Evolutionary conservation across 2,329 filamentous ascomycete species (phyloP).

Genomic region (Xylaria sp.): DNA sequence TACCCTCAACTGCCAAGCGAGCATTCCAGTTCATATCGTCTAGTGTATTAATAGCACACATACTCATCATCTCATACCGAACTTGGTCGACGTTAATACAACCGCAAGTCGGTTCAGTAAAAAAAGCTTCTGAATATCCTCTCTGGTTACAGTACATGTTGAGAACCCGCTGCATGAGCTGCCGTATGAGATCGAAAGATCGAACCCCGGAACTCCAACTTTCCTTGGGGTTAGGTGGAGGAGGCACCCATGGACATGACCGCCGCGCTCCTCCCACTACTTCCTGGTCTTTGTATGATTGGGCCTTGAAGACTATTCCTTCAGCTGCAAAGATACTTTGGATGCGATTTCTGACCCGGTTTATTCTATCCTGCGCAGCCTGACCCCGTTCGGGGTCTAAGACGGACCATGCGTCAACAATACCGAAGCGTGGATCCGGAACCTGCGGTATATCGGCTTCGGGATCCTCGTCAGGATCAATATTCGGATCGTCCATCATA

Average conservation of each 20-base stretch:
- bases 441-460: conserved; percentile 2
- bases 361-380: neutral
- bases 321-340: neutral
- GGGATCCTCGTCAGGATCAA: neutral
- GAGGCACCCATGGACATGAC: conserved; percentile 25
- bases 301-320: conserved; percentile 1
- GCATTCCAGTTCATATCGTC: conserved; percentile 26
- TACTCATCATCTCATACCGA: conserved; percentile 27
- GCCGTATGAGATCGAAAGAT: conserved; percentile 23
- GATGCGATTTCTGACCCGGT: conserved; percentile 2
- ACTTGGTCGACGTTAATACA: conserved; percentile 25
- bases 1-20: conserved; percentile 22
- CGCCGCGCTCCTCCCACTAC: neutral
- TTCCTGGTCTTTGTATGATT: neutral
- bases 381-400: conserved; percentile 19
- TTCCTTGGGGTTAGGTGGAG: conserved; percentile 7
- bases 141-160: conserved; percentile 10
- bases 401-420: conserved; percentile 21
- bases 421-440: neutral
- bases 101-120: conserved; percentile 5
- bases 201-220: conserved; percentile 25
- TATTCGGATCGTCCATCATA: conserved; percentile 4
- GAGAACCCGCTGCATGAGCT: conserved; percentile 19
- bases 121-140: neutral
- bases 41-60: conserved; percentile 17